Percentiles rank a stretch among this genome's conserved stretches.
Evolutionary conservation across 2,329 filamentous ascomycete genomes (phyloP).

Genomic region (Aureobasidium namibiae): DNA sequence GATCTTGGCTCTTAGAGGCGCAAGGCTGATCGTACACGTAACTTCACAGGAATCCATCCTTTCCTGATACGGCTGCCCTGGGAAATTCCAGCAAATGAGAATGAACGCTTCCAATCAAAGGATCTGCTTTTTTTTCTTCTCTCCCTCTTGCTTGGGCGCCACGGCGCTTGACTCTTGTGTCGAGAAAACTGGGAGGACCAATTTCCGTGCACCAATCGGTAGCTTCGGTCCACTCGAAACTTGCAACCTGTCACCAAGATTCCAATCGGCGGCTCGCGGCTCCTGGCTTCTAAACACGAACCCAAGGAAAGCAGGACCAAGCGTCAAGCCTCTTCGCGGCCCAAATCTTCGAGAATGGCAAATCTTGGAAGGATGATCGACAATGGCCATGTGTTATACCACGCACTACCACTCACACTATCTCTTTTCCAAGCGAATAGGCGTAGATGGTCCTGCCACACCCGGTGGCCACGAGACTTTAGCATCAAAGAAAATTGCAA

Average conservation of each 20-base stretch:
- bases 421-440: conserved; percentile 7
- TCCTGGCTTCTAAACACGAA: conserved; percentile 4
- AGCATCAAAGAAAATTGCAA: conserved; percentile 1
- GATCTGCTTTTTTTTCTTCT: conserved; percentile 2
- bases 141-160: background rate
- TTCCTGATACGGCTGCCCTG: background rate
- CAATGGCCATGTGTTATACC: conserved; percentile 12
- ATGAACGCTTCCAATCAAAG: background rate
- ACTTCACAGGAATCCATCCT: background rate
- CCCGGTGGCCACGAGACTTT: background rate
- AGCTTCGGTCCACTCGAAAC: background rate
- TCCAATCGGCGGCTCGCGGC: conserved; percentile 12
- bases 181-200: background rate
- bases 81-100: conserved; percentile 10
- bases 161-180: conserved; percentile 4
- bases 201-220: conserved; percentile 8
- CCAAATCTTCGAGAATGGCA: conserved; percentile 11
- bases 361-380: conserved; percentile 12
- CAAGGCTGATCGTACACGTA: conserved; percentile 9
- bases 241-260: conserved; percentile 14
- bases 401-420: conserved; percentile 9
- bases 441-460: conserved; percentile 8
- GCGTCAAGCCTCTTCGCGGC: conserved; percentile 12
- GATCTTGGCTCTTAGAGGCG: background rate
- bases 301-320: conserved; percentile 9